Conservation (phyloP, 1,139 yeast species). For the Yamadazyma sp. region DNA sequence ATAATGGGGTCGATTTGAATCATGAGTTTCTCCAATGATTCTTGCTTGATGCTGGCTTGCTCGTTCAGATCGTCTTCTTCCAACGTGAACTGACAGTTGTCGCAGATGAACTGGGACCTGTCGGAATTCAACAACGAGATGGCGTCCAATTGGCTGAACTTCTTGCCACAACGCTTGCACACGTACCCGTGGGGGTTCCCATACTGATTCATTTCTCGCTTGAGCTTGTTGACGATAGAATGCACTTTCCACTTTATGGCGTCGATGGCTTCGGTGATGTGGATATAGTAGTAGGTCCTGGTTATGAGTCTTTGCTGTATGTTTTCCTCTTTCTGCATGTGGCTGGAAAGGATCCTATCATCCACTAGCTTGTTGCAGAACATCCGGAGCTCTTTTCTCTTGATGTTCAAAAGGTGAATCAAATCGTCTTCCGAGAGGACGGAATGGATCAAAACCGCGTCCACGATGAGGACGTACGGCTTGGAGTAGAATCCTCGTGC, state of each 20-base stretch:
- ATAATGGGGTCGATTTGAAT: constrained; percentile 87
- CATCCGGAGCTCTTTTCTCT: constrained; percentile 82
- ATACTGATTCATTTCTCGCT: constrained; percentile 76
- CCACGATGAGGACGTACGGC: constrained; percentile 80
- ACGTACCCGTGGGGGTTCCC: constrained; percentile 93
- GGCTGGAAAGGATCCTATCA: constrained; percentile 68
- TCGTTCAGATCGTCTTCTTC: constrained; percentile 87
- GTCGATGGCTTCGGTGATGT: constrained; percentile 90
- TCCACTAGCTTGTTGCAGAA: constrained; percentile 80
- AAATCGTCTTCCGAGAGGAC: constrained; percentile 95
- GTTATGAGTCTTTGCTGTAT: constrained; percentile 66
- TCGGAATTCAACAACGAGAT: constrained; percentile 78
- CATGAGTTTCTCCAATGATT: constrained; percentile 81
- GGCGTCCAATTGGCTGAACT: constrained; percentile 86
- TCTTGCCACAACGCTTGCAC: constrained; percentile 82
- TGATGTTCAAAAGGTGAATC: constrained; percentile 75
- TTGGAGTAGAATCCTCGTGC: constrained; percentile 85
- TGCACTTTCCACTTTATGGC: constrained; percentile 97
- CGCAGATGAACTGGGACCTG: constrained; percentile 78
- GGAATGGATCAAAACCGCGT: constrained; percentile 86
- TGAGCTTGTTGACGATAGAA: constrained; percentile 72
- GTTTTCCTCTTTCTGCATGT: constrained; percentile 82
- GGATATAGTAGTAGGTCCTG: constrained; percentile 83
- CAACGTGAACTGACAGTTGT: constrained; percentile 73
- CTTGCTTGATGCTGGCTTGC: constrained; percentile 81